Conservation (phyloP, 305 asterid genomes). For the Fraxinus floribunda region DNA sequence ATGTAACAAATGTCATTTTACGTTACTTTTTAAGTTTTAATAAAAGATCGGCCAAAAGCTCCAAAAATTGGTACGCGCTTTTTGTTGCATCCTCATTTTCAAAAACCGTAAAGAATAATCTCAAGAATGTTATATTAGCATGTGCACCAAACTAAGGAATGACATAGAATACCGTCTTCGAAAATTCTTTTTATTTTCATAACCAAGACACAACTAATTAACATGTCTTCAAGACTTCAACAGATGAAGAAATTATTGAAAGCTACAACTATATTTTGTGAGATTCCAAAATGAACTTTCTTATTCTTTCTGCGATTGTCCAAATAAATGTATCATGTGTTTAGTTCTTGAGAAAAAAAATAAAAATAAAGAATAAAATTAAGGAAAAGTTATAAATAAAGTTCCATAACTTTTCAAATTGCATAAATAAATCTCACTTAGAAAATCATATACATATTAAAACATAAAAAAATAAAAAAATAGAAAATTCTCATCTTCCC, state of each 20-base stretch:
- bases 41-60: not conserved
- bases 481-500: too few species aligned
- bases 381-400: too few species aligned
- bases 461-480: too few species aligned
- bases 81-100: not conserved
- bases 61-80: not conserved
- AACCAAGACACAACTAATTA: not conserved
- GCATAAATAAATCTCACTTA: too few species aligned
- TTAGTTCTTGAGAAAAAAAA: not conserved
- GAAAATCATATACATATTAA: too few species aligned
- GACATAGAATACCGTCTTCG: not conserved
- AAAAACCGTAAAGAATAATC: not conserved
- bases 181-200: not conserved
- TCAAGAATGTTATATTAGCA: not conserved
- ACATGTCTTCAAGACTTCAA: not conserved
- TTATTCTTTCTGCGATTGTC: not conserved
- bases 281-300: not conserved
- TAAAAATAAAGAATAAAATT: not conserved
- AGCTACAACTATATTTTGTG: not conserved
- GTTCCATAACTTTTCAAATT: too few species aligned
- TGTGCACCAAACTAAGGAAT: not conserved
- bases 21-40: not conserved
- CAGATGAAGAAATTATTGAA: not conserved
- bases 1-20: not conserved
- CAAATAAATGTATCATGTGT: not conserved